phyloP scores from a whole-genome alignment of 2,329 filamentous ascomycete genomes.

The Phaeosphaeria sp. region DNA sequence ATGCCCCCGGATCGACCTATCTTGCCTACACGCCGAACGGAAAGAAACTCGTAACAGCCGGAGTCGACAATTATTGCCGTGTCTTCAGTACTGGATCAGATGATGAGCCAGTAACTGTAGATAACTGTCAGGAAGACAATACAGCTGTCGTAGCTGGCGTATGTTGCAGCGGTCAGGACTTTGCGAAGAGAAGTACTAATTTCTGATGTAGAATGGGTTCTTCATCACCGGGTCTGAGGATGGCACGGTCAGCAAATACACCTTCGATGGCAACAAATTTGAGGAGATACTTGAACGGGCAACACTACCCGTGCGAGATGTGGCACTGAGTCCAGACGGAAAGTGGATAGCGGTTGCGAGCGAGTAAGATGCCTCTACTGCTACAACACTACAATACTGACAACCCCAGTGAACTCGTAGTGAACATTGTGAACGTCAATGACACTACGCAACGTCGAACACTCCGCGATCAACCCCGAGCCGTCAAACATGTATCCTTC shows the following conservation, averaged over 20 bases:
- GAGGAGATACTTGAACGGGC: conserved; percentile 84
- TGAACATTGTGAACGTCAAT: conserved; percentile 84
- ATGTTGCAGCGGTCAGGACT: conserved; percentile 24
- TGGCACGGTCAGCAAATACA: conserved; percentile 93
- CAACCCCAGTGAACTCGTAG: conserved; percentile 72
- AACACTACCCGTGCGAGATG: conserved; percentile 84
- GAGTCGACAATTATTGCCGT: conserved; percentile 91
- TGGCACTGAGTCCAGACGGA: conserved; percentile 80
- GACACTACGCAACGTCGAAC: conserved; percentile 80
- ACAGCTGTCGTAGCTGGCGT: conserved; percentile 76
- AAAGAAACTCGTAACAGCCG: conserved; percentile 84
- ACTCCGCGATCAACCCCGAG: conserved; percentile 81
- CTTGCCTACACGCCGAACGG: conserved; percentile 91
- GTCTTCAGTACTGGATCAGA: conserved; percentile 91
- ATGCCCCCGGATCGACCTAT: conserved; percentile 86
- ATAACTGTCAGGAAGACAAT: conserved; percentile 89
- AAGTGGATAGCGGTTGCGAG: conserved; percentile 95
- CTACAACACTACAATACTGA: conserved; percentile 23
- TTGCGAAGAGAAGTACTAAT: conserved; percentile 19
- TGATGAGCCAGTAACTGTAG: conserved; percentile 90
- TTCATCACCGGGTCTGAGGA: conserved; percentile 93
- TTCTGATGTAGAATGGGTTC: conserved; percentile 67
- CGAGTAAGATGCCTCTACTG: conserved; percentile 64
- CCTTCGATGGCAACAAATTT: conserved; percentile 75
- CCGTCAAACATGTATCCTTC: conserved; percentile 92